Evolutionary conservation across 2,329 filamentous ascomycete genomes (phyloP).

Genomic region (Fusarium pseudograminearum): DNA sequence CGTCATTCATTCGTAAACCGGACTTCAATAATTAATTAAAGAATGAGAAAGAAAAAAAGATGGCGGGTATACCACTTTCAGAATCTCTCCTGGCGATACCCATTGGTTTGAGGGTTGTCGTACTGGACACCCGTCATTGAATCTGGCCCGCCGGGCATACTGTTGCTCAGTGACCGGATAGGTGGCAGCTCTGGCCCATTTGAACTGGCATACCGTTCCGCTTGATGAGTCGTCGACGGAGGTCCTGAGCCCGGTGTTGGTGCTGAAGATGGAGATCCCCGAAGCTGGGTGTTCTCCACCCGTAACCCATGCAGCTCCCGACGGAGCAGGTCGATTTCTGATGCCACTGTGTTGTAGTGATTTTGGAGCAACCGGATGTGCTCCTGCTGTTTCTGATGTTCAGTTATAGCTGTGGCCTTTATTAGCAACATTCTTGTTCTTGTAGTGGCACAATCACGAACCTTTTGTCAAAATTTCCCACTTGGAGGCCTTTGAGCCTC

Average conservation of each 20-base stretch:
- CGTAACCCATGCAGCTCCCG: conserved; percentile 62
- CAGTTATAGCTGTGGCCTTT: conserved; percentile 65
- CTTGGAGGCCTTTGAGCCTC: conserved; percentile 87
- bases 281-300: conserved; percentile 62
- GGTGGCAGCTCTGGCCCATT: conserved; percentile 67
- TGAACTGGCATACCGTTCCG: conserved; percentile 50
- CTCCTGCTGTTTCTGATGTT: conserved; percentile 68
- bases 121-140: conserved; percentile 77
- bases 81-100: conserved; percentile 57
- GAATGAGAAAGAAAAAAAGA: conserved; percentile 10
- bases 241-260: conserved; percentile 26
- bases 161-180: conserved; percentile 63
- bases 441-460: conserved; percentile 54
- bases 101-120: conserved; percentile 61
- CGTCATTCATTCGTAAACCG: conserved; percentile 46
- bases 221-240: conserved; percentile 45
- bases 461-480: conserved; percentile 91
- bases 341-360: conserved; percentile 57
- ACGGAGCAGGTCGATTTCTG: conserved; percentile 63
- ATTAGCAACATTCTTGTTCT: conserved; percentile 25
- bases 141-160: conserved; percentile 61
- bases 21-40: conserved; percentile 29
- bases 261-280: conserved; percentile 47
- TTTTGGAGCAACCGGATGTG: conserved; percentile 60
- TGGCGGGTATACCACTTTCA: not conserved